These are phyloP conservation scores for Biancaea sappan DNA, from an alignment of 306 rosid species.

Conservation along the genomic window DNA sequence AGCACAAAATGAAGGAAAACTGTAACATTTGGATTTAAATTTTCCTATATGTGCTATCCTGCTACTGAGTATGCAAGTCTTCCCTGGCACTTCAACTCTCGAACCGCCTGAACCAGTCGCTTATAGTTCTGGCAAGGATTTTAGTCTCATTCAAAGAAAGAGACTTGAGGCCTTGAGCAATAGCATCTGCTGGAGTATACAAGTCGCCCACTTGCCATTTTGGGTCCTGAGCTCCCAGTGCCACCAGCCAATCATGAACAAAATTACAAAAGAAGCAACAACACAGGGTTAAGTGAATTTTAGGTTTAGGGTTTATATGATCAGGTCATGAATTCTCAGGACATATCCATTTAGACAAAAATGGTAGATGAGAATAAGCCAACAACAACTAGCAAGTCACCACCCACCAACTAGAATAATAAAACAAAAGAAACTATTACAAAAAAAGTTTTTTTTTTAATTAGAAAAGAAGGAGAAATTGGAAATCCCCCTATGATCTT, in stretches of 20 bases:
- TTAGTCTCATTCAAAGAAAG: conserved; percentile 68
- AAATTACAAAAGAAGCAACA: not conserved
- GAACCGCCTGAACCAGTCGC: conserved; percentile 70
- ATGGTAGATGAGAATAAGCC: not conserved
- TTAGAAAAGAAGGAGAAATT: no score
- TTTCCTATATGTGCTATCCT: not conserved
- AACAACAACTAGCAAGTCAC: no score
- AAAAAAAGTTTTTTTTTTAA: not conserved
- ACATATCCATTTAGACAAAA: not conserved
- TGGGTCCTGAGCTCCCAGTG: conserved; percentile 60
- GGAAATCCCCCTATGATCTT: no score
- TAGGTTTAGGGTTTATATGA: not conserved
- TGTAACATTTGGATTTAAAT: conserved; percentile 9
- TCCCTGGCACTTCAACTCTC: conserved; percentile 46
- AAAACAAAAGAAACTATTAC: not conserved
- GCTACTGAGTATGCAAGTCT: not conserved
- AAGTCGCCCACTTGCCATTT: conserved; percentile 85
- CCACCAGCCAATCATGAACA: conserved; percentile 2
- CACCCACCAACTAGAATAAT: not conserved
- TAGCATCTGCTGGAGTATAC: conserved; percentile 94
- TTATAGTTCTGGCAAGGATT: conserved; percentile 61
- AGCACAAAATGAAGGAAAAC: not conserved
- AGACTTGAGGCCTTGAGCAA: conserved; percentile 76
- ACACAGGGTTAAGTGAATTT: not conserved
- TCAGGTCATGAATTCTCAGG: not conserved